These are phyloP conservation scores for Aspergillus quadricinctus DNA, from an alignment of 2,329 filamentous ascomycete species.

Conservation along the genomic window DNA sequence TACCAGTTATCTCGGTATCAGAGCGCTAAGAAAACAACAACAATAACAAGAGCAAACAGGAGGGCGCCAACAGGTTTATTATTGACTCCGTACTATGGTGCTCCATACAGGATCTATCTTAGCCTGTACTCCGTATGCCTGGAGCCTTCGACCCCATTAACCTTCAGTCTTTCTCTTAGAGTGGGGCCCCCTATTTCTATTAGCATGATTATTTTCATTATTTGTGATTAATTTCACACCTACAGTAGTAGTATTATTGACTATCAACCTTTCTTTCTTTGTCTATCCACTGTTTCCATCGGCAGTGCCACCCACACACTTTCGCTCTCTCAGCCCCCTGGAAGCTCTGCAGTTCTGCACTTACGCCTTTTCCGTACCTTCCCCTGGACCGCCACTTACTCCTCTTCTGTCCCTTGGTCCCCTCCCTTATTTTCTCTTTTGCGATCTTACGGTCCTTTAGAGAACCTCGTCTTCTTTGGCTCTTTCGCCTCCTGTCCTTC, in stretches of 20 bases:
- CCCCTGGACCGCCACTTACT: conserved; percentile 16
- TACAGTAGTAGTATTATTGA: background rate
- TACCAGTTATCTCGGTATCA: background rate
- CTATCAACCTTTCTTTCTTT: background rate
- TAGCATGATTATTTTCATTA: background rate
- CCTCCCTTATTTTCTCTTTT: conserved; percentile 22
- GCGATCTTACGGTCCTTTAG: conserved; percentile 14
- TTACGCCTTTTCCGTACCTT: conserved; percentile 5
- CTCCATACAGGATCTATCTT: background rate
- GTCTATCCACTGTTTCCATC: conserved; percentile 1
- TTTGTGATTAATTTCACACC: background rate
- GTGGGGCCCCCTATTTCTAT: background rate
- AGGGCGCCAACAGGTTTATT: background rate
- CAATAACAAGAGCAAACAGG: background rate
- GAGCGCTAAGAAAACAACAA: background rate
- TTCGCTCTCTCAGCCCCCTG: conserved; percentile 7
- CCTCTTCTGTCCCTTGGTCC: conserved; percentile 19
- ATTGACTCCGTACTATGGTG: background rate
- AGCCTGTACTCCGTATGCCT: no score
- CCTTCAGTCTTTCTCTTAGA: background rate
- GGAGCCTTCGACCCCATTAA: background rate
- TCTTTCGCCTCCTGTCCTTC: conserved; percentile 20
- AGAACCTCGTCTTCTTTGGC: conserved; percentile 17
- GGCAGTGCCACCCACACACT: conserved; percentile 7
- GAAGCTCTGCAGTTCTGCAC: conserved; percentile 5